Evolutionary conservation across 148 eudicot genomes (phyloP).

Genomic region (Silene latifolia): DNA sequence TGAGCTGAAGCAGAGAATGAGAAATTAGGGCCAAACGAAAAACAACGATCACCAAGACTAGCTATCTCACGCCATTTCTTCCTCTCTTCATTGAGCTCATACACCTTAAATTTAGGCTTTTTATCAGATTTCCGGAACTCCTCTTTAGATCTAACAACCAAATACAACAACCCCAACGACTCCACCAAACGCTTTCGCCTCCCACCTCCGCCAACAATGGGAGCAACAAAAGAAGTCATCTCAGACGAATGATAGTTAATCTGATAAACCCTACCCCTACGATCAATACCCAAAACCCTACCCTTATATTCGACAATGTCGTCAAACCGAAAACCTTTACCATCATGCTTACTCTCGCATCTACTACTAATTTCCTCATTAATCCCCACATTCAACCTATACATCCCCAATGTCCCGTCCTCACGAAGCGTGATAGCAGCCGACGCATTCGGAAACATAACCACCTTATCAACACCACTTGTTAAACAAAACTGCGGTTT

Average conservation of each 20-base stretch:
- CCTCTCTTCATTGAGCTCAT: background rate
- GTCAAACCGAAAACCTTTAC: conserved; percentile 7
- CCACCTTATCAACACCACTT: conserved; percentile 9
- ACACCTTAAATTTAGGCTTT: conserved; percentile 8
- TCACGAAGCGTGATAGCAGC: background rate
- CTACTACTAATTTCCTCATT: too few species aligned
- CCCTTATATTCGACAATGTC: conserved; percentile 23
- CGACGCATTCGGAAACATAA: background rate
- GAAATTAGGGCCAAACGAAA: conserved; percentile 17
- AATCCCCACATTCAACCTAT: conserved; percentile 11
- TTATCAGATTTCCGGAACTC: too few species aligned
- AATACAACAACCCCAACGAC: conserved; percentile 14
- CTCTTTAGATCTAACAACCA: conserved; percentile 7
- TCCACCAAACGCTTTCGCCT: conserved; percentile 21
- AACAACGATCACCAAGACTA: conserved; percentile 13
- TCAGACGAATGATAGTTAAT: background rate
- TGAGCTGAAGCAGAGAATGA: conserved; percentile 13
- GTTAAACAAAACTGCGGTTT: background rate
- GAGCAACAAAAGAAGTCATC: background rate
- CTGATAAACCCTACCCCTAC: conserved; percentile 18
- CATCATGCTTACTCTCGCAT: conserved; percentile 1
- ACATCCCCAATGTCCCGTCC: conserved; percentile 15
- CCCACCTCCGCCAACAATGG: conserved; percentile 5
- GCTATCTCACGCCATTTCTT: conserved; percentile 8
- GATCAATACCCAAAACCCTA: conserved; percentile 13